phyloP scores from a whole-genome alignment of 2,329 filamentous ascomycete genomes.

The Calonectria henricotiae region DNA sequence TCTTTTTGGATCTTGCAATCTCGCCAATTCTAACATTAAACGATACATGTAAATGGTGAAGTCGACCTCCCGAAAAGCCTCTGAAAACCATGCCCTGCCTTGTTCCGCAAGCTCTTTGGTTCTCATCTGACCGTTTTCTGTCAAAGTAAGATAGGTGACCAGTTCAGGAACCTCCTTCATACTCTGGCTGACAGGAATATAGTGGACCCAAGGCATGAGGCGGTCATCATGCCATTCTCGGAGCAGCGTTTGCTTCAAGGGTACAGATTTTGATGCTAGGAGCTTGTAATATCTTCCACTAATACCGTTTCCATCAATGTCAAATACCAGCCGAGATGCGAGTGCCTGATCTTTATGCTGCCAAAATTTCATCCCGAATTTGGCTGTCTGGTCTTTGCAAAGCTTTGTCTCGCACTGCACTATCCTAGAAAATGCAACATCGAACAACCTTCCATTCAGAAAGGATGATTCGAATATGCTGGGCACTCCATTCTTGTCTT shows the following conservation, averaged over 20 bases:
- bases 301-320: slow-evolving; percentile 72
- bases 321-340: slow-evolving; percentile 63
- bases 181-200: slow-evolving; percentile 68
- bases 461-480: slow-evolving; percentile 51
- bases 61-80: slow-evolving; percentile 72
- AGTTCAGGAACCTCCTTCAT: slow-evolving; percentile 70
- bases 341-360: slow-evolving; percentile 58
- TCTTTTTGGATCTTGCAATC: slow-evolving; percentile 58
- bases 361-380: slow-evolving; percentile 56
- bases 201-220: slow-evolving; percentile 72
- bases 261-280: slow-evolving; percentile 64
- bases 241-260: slow-evolving; percentile 69
- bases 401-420: slow-evolving; percentile 61
- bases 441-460: slow-evolving; percentile 60
- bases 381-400: slow-evolving; percentile 58
- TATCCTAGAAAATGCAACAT: slow-evolving; percentile 65
- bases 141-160: slow-evolving; percentile 64
- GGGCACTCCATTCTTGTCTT: slow-evolving; percentile 42
- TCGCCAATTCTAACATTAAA: slow-evolving; percentile 71
- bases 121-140: slow-evolving; percentile 63
- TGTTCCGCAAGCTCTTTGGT: slow-evolving; percentile 69
- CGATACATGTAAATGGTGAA: slow-evolving; percentile 75
- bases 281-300: slow-evolving; percentile 70
- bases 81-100: slow-evolving; percentile 71
- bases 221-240: slow-evolving; percentile 74